Base-by-base conservation (phyloP, 352 stramenopile genomes). In the Pythium aphanidermatum region DNA sequence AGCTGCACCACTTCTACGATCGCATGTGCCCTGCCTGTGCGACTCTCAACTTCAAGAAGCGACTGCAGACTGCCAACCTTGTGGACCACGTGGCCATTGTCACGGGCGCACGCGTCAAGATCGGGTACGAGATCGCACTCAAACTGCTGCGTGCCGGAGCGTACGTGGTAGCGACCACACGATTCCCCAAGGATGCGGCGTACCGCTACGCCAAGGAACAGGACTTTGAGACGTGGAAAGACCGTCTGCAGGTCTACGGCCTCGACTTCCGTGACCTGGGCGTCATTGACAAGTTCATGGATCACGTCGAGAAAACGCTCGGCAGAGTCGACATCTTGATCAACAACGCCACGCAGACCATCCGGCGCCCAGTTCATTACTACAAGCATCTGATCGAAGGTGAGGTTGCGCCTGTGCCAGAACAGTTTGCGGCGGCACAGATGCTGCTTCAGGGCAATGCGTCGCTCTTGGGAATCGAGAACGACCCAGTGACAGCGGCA, bases 341-440 rank as follows among this genome's bases (percentile, higher is more conserved):
- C 51, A 98, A 98, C 67, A 98, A 98, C 65, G 95, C 95, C 3
- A 97, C 90, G 70, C 95, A 98, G 68, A 98, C 95, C 3, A 92
- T 98, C 34, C 75, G 95, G 31, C 73, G 92, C n/a, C 92, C 92
- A 2, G 72, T 80, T 28, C 77, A 83, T 30, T 98, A 98, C 65
- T 98, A 98, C 69, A 68, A 80, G 49, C 74, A 87, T 32, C 51
- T 96, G 35, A 74, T 97, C 32, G 55, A 94, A 34, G 67, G 60
- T 17, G 89, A 97, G 55, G 60, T 72, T 19, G 64, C 66, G 6
- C 66, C 76, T 1, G 45, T 80, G 4, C 56, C 65, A 0, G 72
- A 87, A 16, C 58, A 74, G 26, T 70, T 79, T 31, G 48, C 58
- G n/a, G 34, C 58, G 12, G 63, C 70, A 14, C 63, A 65, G 11